These are phyloP conservation scores for Moricandia moricandioides DNA, from an alignment of 345 rosid genomes.

Conservation along the genomic window DNA sequence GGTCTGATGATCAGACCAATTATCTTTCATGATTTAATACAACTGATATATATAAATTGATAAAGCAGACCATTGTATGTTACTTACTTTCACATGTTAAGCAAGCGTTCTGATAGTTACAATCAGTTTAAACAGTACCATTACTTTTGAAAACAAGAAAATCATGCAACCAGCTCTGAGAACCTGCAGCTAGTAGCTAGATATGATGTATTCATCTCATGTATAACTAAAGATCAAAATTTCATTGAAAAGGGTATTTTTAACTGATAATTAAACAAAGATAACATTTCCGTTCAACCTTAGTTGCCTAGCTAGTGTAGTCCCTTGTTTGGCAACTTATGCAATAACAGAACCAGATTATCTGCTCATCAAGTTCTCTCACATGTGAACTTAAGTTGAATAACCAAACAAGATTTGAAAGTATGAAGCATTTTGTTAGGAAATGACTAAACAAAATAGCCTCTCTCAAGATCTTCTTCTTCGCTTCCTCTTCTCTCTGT, in stretches of 20 bases:
- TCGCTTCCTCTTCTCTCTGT: conserved; percentile 42
- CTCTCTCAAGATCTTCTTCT: conserved; percentile 35
- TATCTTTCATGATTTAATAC: no score
- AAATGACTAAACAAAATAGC: not conserved
- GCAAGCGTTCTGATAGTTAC: not conserved
- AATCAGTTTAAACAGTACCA: no score
- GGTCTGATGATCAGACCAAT: no score
- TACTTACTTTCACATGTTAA: no score
- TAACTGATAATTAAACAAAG: no score
- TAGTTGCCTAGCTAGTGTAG: no score
- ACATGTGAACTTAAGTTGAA: conserved; percentile 17
- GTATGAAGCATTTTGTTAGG: not conserved
- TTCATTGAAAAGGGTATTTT: no score
- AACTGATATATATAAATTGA: no score
- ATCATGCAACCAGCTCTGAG: not conserved
- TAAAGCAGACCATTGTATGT: not conserved
- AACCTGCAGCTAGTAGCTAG: not conserved
- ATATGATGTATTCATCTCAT: no score
- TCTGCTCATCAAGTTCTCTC: not conserved
- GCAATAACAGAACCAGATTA: conserved; percentile 21
- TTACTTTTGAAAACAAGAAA: no score
- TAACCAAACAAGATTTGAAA: conserved; percentile 2
- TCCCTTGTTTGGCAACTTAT: not conserved
- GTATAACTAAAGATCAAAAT: no score
- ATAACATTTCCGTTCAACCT: no score